Base-by-base conservation (phyloP, 192 early-diverging fungal genomes). In the Coemansia sp. region DNA sequence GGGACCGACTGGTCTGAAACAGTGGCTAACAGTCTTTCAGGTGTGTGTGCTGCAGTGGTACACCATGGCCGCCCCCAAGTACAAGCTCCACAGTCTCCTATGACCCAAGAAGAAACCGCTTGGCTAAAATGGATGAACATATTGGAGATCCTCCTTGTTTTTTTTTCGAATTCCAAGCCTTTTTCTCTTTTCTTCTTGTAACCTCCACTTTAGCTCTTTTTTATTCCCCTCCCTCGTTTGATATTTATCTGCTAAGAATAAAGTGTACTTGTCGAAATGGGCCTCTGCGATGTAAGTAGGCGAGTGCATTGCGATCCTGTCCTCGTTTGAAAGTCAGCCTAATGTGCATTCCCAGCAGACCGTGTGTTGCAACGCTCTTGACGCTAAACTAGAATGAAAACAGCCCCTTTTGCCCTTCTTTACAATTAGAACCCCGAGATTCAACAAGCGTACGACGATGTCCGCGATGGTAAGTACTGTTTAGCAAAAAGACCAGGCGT, bases 381-480 rank as follows among this genome's bases (percentile, higher is more conserved):
- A 50, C 11, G 16, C 48, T 50, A 12, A n/a, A 12, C 48, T n/a
- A 12, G 5, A 6, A 16, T 6, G 2, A 50, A 54, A 54, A 8
- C 7, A 26, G 19, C 18, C 9, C 9, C 5, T 54, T 23, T 15
- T 59, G 11, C 15, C 9, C 0, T 66, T 56, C 41, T 42, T n/a
- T 56, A n/a, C 62, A 44, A n/a, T 44, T 81, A 81, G 79, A 75
- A 81, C 65, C 82, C 84, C 43, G 76, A 76, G 15, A 75, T 88
- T 56, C 32, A 23, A 38, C 58, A 84, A 38, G 76, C 81, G 9
- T 86, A 88, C 63, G 79, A 86, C 39, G 85, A 86, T 39, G 82
- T 88, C 44, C 81, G 87, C 61, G 70, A 85, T 62, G 85, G 77
- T 79, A 73, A 37, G 77, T 70, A 5, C 19, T 37, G 8, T 50